These are phyloP conservation scores for Tilletia horrida DNA, from an alignment of 1,284 basidiomycete genomes.

Conservation along the genomic window DNA sequence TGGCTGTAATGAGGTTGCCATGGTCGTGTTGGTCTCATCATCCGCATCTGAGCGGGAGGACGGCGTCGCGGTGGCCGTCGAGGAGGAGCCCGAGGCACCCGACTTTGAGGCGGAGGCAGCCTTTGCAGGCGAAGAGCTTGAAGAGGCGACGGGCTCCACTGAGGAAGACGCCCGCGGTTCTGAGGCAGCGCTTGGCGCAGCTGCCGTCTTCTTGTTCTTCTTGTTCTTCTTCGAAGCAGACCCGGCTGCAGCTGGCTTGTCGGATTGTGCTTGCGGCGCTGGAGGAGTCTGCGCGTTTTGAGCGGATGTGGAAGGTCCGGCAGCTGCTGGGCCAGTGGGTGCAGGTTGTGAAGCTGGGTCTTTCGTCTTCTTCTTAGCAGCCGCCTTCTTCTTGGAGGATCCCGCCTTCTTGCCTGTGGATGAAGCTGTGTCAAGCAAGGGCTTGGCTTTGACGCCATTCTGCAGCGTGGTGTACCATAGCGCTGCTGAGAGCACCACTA, in stretches of 20 bases:
- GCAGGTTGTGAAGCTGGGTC: neutral
- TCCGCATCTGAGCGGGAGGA: slow-evolving; percentile 11
- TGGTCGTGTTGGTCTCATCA: neutral
- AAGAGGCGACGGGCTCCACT: too few species aligned
- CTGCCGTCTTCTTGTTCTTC: slow-evolving; percentile 11
- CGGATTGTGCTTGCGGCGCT: neutral
- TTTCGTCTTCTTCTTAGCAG: slow-evolving; percentile 4
- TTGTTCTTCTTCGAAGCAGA: neutral
- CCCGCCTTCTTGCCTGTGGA: neutral
- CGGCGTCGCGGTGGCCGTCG: neutral
- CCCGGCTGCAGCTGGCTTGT: neutral
- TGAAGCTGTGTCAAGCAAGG: neutral
- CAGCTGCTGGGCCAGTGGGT: neutral
- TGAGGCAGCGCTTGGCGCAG: neutral
- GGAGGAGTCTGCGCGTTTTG: neutral
- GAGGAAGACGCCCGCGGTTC: too few species aligned
- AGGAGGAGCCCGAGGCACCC: neutral
- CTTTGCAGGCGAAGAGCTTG: too few species aligned
- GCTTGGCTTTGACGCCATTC: neutral
- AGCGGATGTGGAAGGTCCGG: neutral
- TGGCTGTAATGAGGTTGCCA: neutral
- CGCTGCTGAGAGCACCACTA: neutral
- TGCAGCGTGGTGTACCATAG: slow-evolving; percentile 4
- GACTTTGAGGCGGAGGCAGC: neutral
- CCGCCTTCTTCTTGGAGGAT: neutral